Base-by-base conservation (phyloP, 2,329 filamentous ascomycete genomes). In the Venturia asperata region DNA sequence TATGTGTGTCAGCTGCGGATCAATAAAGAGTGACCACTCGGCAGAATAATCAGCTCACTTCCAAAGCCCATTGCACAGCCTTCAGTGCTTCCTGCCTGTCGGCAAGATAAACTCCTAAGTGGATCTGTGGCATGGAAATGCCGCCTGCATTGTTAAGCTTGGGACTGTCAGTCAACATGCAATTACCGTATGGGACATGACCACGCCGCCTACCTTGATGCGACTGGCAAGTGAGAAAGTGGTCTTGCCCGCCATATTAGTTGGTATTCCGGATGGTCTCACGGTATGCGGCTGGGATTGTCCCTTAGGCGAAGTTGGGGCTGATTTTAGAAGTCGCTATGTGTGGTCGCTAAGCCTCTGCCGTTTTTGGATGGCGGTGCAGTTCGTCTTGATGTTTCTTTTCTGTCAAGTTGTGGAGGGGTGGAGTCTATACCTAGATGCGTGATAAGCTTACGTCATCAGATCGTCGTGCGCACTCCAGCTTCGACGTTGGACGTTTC, bases 41-140 rank as follows among this genome's bases (percentile, higher is more conserved):
- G 13, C 21, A 21, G 21, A 19, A 55, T 37, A 19, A 70, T 83
- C 83, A 19, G 62, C 81, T 79, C 67, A 79, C 80, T 63, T 79
- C 77, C 1, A 89, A 77, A 11, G 82, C 87, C 74, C 77, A 82
- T 58, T 76, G 77, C 1, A 90, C 85, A 1, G 87, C 80, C 34
- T 78, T 74, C 11, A 77, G 78, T 21, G 85, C 86, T 71, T 90
- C 86, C 34, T 73, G 73, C 1, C 87, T 84, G 3, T 82, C 83
- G 74, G 88, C 89, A 77, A 88, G 80, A 76, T 91, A 92, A 13
- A 91, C 84, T 5, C 89, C 89, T 1, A 91, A 82, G 69, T 91
- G 88, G 69, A 91, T 85, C 70, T 83, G 84, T 17, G 89, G 89
- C 75, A 91, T 90, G 17, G 79, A 79, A 65, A 83, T 77, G 71